These are phyloP conservation scores for Fusarium tanahbumbuense DNA, from an alignment of 2,329 filamentous ascomycete genomes.

Conservation along the genomic window DNA sequence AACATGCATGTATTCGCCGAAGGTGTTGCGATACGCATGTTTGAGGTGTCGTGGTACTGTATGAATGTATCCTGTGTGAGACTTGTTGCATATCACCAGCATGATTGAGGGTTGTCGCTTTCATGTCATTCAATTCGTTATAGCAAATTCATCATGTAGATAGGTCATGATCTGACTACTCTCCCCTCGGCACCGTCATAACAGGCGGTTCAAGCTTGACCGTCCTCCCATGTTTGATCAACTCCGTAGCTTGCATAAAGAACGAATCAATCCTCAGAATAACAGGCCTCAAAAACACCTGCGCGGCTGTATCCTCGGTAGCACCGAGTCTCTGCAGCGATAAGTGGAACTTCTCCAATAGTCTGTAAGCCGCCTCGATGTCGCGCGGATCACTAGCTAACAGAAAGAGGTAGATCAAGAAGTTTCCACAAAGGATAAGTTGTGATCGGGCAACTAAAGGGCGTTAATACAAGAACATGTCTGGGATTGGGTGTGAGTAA, in stretches of 20 bases:
- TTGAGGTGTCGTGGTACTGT: background rate
- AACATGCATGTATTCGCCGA: background rate
- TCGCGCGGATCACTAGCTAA: slow-evolving; percentile 53
- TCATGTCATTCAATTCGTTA: slow-evolving; percentile 19
- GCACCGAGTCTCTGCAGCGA: slow-evolving; percentile 51
- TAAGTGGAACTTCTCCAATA: slow-evolving; percentile 53
- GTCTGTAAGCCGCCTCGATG: slow-evolving; percentile 51
- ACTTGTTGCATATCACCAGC: background rate
- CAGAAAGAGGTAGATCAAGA: slow-evolving; percentile 61
- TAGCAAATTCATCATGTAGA: background rate
- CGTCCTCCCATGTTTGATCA: slow-evolving; percentile 41
- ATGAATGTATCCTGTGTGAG: background rate
- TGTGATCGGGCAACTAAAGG: slow-evolving; percentile 54
- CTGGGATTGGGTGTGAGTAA: slow-evolving; percentile 15
- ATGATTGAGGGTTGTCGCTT: background rate
- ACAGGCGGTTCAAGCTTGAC: slow-evolving; percentile 29
- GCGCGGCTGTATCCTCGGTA: slow-evolving; percentile 48
- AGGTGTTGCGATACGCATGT: background rate
- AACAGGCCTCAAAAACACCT: slow-evolving; percentile 51
- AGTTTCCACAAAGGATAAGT: slow-evolving; percentile 60
- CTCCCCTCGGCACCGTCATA: slow-evolving; percentile 11
- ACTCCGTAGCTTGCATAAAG: slow-evolving; percentile 52
- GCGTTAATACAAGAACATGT: background rate
- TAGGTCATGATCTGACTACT: background rate
- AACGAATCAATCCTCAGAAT: slow-evolving; percentile 55